Evolutionary conservation across 768 basidiomycete genomes (phyloP).

Genomic region (Tremella mesenterica): DNA sequence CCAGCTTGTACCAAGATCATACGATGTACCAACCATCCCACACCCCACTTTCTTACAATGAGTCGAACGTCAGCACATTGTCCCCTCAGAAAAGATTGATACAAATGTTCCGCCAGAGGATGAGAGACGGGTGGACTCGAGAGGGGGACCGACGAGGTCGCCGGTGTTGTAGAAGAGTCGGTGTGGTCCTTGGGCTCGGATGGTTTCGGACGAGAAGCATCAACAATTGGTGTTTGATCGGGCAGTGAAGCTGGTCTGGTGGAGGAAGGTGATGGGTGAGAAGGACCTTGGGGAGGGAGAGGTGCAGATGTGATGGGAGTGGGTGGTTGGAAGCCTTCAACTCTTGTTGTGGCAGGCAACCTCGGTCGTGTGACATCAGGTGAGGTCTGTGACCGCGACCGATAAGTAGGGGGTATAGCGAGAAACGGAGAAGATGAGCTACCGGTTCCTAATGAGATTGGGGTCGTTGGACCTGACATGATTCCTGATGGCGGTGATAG

Average conservation of each 20-base stretch:
- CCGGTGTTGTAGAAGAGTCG: not conserved
- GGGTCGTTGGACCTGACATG: too few species aligned
- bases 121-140: slow-evolving; percentile 1
- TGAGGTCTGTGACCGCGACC: too few species aligned
- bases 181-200: slow-evolving; percentile 1
- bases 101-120: slow-evolving; percentile 53
- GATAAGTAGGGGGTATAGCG: too few species aligned
- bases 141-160: slow-evolving; percentile 6
- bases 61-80: slow-evolving; percentile 71
- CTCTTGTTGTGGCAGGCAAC: too few species aligned
- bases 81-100: slow-evolving; percentile 61
- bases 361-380: too few species aligned
- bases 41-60: slow-evolving; percentile 61
- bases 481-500: too few species aligned
- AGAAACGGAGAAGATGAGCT: too few species aligned
- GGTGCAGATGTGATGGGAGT: not conserved
- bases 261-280: not conserved
- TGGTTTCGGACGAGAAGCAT: too few species aligned
- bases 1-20: slow-evolving; percentile 81
- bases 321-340: not conserved
- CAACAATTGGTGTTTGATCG: too few species aligned
- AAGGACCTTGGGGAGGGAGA: too few species aligned
- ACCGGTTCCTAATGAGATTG: too few species aligned
- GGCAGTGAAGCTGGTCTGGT: not conserved
- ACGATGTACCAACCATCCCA: slow-evolving; percentile 69